Evolutionary conservation across 176 grass and related monocot species (phyloP).

Genomic region (Carex pumila): DNA sequence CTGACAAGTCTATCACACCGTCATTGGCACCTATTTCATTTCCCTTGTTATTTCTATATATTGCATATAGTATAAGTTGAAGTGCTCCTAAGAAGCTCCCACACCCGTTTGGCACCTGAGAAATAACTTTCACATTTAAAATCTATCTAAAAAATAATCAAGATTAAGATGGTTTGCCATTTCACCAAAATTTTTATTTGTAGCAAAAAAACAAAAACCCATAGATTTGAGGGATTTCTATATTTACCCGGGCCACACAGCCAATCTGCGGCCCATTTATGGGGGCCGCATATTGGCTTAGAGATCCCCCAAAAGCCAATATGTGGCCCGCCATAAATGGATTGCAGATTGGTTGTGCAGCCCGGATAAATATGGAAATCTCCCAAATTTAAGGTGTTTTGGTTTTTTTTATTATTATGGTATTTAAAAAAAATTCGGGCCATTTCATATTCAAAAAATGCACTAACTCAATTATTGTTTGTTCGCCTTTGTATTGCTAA

Average conservation of each 20-base stretch:
- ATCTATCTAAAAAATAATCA: not conserved
- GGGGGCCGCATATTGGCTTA: too few relatives aligned
- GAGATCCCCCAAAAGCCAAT: too few relatives aligned
- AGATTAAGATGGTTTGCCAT: not conserved
- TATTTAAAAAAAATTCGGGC: not conserved
- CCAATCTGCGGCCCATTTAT: too few relatives aligned
- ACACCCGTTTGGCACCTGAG: slow-evolving; percentile 88
- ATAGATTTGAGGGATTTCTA: too few relatives aligned
- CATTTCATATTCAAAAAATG: not conserved
- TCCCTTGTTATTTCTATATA: slow-evolving; percentile 78
- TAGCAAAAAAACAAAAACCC: too few relatives aligned
- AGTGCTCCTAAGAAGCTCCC: slow-evolving; percentile 59
- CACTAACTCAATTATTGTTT: not conserved
- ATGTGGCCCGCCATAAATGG: too few relatives aligned
- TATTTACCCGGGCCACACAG: too few relatives aligned
- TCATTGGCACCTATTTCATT: slow-evolving; percentile 9
- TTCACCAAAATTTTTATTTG: too few relatives aligned
- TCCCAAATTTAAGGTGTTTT: too few relatives aligned
- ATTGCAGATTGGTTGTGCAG: too few relatives aligned
- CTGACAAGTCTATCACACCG: slow-evolving; percentile 17
- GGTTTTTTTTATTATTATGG: too few relatives aligned
- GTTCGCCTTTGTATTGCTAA: slow-evolving; percentile 12
- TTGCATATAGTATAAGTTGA: slow-evolving; percentile 74
- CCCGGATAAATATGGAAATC: too few relatives aligned
- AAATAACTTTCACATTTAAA: not conserved